Conservation (phyloP, 371 early-diverging fungal species). For the Vairimorpha necatrix region DNA sequence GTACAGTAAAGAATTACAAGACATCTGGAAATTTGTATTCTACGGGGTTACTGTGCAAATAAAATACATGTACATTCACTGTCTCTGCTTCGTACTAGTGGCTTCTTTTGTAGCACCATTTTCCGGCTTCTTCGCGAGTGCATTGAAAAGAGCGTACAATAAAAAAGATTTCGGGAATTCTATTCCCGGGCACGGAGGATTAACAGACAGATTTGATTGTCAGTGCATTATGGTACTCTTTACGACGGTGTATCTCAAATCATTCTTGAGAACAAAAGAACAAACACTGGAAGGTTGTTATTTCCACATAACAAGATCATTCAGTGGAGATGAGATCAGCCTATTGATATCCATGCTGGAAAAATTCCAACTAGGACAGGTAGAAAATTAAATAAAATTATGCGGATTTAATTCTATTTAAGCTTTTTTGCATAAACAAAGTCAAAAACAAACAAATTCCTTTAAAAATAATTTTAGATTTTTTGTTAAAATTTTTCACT, state of each 20-base stretch:
- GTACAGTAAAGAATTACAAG: neutral
- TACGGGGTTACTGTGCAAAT: neutral
- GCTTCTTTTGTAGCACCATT: conserved; percentile 94
- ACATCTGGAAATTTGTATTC: neutral
- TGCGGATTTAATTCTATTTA: neutral
- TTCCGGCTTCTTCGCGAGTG: conserved; percentile 97
- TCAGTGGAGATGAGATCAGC: conserved; percentile 23
- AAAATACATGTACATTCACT: conserved; percentile 78
- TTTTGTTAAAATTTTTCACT: too few relatives aligned
- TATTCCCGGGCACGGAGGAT: conserved; percentile 84
- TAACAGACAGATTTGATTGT: conserved; percentile 91
- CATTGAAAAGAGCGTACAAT: conserved; percentile 85
- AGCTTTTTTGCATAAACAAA: too few relatives aligned
- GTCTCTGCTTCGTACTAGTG: conserved; percentile 78
- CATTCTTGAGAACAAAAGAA: conserved; percentile 15
- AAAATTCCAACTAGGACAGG: neutral
- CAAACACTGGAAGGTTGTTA: neutral
- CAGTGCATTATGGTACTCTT: conserved; percentile 94
- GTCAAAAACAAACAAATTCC: neutral
- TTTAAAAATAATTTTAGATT: too few relatives aligned
- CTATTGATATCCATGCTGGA: conserved; percentile 9
- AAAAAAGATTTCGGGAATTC: conserved; percentile 92
- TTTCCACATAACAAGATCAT: conserved; percentile 12
- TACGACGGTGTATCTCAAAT: conserved; percentile 72
- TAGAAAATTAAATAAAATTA: neutral